Percentiles rank a stretch among this genome's conserved stretches.
These are phyloP conservation scores for Verticillium nonalfalfae DNA, from an alignment of 2,329 filamentous ascomycete species.

Conservation along the genomic window DNA sequence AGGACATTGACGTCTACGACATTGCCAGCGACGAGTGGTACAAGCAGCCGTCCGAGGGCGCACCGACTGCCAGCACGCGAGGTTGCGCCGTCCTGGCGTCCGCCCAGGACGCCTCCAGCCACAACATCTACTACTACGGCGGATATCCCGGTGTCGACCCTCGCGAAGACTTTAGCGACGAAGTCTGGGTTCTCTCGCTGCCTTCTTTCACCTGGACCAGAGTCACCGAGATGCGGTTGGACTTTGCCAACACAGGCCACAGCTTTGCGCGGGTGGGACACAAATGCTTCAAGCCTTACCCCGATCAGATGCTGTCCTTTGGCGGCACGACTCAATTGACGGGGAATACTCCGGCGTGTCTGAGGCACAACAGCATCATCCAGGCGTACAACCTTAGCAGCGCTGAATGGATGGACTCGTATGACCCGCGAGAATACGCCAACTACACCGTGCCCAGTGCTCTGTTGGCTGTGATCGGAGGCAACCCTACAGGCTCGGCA, in stretches of 20 bases:
- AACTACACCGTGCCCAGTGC: slow-evolving; percentile 64
- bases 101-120: slow-evolving; percentile 64
- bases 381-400: slow-evolving; percentile 69
- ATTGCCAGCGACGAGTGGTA: slow-evolving; percentile 63
- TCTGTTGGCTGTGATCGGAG: slow-evolving; percentile 62
- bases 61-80: slow-evolving; percentile 53
- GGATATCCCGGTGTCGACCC: slow-evolving; percentile 55
- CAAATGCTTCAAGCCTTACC: slow-evolving; percentile 68
- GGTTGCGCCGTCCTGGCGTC: slow-evolving; percentile 70
- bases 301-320: slow-evolving; percentile 73
- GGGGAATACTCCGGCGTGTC: slow-evolving; percentile 28
- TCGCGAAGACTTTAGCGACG: slow-evolving; percentile 42
- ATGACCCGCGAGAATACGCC: slow-evolving; percentile 56
- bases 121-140: slow-evolving; percentile 81
- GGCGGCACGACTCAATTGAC: slow-evolving; percentile 52
- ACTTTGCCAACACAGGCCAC: slow-evolving; percentile 17
- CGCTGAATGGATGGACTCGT: slow-evolving; percentile 62
- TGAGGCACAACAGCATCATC: slow-evolving; percentile 43
- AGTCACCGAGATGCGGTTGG: slow-evolving; percentile 29
- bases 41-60: slow-evolving; percentile 57
- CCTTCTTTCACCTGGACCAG: slow-evolving; percentile 76
- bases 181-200: slow-evolving; percentile 75
- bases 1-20: slow-evolving; percentile 71
- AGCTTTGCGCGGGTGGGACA: slow-evolving; percentile 63
- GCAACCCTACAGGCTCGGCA: slow-evolving; percentile 59